Evolutionary conservation across 2,329 filamentous ascomycete species (phyloP).

Genomic region (Microthyrium microscopicum): DNA sequence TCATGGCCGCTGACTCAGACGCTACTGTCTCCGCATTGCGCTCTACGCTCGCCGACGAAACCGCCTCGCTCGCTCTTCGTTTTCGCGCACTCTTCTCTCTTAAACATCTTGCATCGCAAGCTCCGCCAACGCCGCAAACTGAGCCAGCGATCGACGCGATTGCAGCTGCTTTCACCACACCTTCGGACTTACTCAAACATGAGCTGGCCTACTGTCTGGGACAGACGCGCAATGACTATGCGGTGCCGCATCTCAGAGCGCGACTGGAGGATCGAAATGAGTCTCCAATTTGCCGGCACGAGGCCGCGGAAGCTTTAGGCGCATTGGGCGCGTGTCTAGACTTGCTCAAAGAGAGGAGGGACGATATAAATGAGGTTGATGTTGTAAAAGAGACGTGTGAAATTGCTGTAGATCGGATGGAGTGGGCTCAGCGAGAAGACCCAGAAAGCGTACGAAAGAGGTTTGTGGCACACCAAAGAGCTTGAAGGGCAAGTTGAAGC

Average conservation of each 20-base stretch:
- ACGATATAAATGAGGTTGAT: conserved; percentile 58
- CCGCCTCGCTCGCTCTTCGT: conserved; percentile 65
- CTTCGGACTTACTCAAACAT: conserved; percentile 84
- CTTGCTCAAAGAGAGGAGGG: conserved; percentile 55
- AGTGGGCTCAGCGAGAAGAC: conserved; percentile 68
- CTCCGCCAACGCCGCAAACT: conserved; percentile 32
- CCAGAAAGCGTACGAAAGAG: conserved; percentile 71
- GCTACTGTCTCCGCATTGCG: conserved; percentile 46
- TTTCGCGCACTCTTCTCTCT: conserved; percentile 96
- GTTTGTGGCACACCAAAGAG: too few relatives aligned
- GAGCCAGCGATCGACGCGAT: conserved; percentile 62
- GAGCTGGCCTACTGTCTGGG: conserved; percentile 95
- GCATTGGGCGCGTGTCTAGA: conserved; percentile 67
- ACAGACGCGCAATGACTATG: conserved; percentile 64
- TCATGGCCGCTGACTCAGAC: conserved; percentile 1
- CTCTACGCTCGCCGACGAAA: conserved; percentile 63
- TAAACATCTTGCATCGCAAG: conserved; percentile 71
- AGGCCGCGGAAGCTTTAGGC: conserved; percentile 87
- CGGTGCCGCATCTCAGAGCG: conserved; percentile 52
- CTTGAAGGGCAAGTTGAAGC: conserved; percentile 5
- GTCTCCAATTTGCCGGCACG: conserved; percentile 89
- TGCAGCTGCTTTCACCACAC: conserved; percentile 67
- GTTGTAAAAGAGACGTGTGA: conserved; percentile 93
- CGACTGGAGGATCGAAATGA: conserved; percentile 67
- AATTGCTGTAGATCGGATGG: conserved; percentile 82